Evolutionary conservation across 2,329 filamentous ascomycete genomes (phyloP).

Genomic region (Neopestalotiopsis sp.): DNA sequence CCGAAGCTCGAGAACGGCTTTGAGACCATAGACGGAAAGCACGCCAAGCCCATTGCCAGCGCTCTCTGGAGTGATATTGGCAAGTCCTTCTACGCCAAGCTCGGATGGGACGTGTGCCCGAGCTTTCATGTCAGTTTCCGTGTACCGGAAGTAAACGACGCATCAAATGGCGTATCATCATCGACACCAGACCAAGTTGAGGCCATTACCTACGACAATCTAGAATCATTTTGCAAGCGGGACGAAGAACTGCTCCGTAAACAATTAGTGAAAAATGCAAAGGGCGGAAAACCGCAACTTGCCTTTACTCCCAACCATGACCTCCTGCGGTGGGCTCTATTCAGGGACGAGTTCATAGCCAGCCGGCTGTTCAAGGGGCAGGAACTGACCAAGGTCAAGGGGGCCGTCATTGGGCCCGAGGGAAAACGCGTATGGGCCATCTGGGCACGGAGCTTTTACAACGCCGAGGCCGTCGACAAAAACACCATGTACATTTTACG

Average conservation of each 20-base stretch:
- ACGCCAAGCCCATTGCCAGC: slow-evolving; percentile 62
- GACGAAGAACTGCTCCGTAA: slow-evolving; percentile 69
- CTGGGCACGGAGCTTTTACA: slow-evolving; percentile 73
- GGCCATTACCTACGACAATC: slow-evolving; percentile 62
- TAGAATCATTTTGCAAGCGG: slow-evolving; percentile 64
- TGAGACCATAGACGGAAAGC: slow-evolving; percentile 24
- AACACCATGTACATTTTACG: slow-evolving; percentile 76
- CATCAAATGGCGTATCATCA: slow-evolving; percentile 25
- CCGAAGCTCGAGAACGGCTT: slow-evolving; percentile 7
- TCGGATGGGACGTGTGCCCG: slow-evolving; percentile 78
- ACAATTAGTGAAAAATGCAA: slow-evolving; percentile 48
- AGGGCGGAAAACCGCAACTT: slow-evolving; percentile 55
- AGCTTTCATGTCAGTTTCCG: slow-evolving; percentile 76
- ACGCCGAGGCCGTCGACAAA: slow-evolving; percentile 56
- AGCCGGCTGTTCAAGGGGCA: slow-evolving; percentile 58
- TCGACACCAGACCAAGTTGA: slow-evolving; percentile 33
- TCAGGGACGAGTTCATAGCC: slow-evolving; percentile 80
- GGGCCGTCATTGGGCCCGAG: slow-evolving; percentile 65
- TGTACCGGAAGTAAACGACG: slow-evolving; percentile 34
- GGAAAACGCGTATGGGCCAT: slow-evolving; percentile 73
- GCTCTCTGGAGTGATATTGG: slow-evolving; percentile 89
- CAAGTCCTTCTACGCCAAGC: slow-evolving; percentile 77
- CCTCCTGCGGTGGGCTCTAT: slow-evolving; percentile 77
- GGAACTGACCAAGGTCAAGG: slow-evolving; percentile 57
- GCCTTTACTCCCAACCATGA: slow-evolving; percentile 73